Percentiles rank a stretch among this genome's conserved stretches.
Conservation (phyloP, 257 asterid species). For the Marsdenia floribunda region DNA sequence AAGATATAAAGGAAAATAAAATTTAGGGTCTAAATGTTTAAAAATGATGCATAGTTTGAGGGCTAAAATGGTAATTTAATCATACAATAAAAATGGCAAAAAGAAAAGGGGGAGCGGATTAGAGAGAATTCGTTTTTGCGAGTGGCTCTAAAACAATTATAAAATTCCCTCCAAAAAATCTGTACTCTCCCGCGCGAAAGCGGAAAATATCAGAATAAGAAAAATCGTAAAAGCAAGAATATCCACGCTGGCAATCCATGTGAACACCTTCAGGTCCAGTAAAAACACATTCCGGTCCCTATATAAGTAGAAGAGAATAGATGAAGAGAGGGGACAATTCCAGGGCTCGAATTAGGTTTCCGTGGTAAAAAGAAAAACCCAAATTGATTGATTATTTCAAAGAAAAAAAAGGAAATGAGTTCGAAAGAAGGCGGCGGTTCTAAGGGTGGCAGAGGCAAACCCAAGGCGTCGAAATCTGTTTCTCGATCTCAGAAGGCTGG, state of each 20-base stretch:
- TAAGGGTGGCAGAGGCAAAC: constrained; percentile 18
- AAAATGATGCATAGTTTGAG: too few relatives aligned
- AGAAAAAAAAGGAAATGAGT: not conserved
- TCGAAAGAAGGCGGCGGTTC: not conserved
- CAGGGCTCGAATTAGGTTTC: not conserved
- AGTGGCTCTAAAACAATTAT: too few relatives aligned
- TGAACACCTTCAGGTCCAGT: not conserved
- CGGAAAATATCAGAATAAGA: not conserved
- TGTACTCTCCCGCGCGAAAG: constrained; percentile 1
- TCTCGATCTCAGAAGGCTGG: constrained; percentile 18
- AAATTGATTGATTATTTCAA: not conserved
- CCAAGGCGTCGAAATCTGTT: constrained; percentile 13
- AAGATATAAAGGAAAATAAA: too few relatives aligned
- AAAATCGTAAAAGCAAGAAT: not conserved
- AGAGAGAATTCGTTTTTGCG: too few relatives aligned
- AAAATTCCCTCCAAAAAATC: not conserved
- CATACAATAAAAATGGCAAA: too few relatives aligned
- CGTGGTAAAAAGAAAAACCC: not conserved
- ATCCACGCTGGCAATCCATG: constrained; percentile 13
- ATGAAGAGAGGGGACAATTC: too few relatives aligned
- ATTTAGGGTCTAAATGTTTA: too few relatives aligned
- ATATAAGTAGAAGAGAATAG: not conserved
- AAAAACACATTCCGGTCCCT: not conserved
- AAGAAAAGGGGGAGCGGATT: too few relatives aligned
- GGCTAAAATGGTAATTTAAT: too few relatives aligned